Conservation (phyloP, 768 basidiomycete genomes). For the Suillus discolor region DNA sequence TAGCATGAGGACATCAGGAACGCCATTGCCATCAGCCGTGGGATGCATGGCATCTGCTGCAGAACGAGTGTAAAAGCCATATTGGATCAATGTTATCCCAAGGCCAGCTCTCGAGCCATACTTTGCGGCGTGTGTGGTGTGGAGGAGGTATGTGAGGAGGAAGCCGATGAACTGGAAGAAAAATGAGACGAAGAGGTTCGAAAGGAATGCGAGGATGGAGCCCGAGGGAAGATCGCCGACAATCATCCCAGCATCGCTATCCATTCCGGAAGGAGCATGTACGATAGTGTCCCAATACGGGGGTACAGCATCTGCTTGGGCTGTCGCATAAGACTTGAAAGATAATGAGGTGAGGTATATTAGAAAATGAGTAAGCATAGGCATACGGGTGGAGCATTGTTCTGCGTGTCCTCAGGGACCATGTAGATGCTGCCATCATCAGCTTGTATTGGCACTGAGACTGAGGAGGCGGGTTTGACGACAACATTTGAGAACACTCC, state of each 20-base stretch:
- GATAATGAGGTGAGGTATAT: slow-evolving; percentile 4
- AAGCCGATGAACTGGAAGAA: slow-evolving; percentile 98
- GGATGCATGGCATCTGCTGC: slow-evolving; percentile 33
- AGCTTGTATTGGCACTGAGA: slow-evolving; percentile 43
- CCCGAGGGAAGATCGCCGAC: slow-evolving; percentile 92
- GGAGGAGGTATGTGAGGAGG: slow-evolving; percentile 89
- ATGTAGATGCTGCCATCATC: slow-evolving; percentile 60
- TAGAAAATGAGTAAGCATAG: slow-evolving; percentile 3
- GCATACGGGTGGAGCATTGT: slow-evolving; percentile 85
- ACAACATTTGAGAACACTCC: slow-evolving; percentile 95
- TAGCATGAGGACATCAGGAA: slow-evolving; percentile 22
- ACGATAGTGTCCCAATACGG: slow-evolving; percentile 98
- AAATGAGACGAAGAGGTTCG: slow-evolving; percentile 84
- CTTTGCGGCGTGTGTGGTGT: slow-evolving; percentile 90
- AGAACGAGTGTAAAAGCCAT: slow-evolving; percentile 73
- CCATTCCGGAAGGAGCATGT: slow-evolving; percentile 66
- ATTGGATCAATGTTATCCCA: slow-evolving; percentile 94
- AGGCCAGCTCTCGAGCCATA: slow-evolving; percentile 93
- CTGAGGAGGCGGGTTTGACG: slow-evolving; percentile 71
- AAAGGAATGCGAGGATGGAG: slow-evolving; percentile 67
- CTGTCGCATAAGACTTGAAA: slow-evolving; percentile 78
- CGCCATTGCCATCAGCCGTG: slow-evolving; percentile 18
- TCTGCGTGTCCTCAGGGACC: slow-evolving; percentile 81
- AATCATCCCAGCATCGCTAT: slow-evolving; percentile 66
- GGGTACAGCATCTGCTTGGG: slow-evolving; percentile 88